These are phyloP conservation scores for Nemania bipapillata DNA, from an alignment of 2,329 filamentous ascomycete species.

Conservation along the genomic window DNA sequence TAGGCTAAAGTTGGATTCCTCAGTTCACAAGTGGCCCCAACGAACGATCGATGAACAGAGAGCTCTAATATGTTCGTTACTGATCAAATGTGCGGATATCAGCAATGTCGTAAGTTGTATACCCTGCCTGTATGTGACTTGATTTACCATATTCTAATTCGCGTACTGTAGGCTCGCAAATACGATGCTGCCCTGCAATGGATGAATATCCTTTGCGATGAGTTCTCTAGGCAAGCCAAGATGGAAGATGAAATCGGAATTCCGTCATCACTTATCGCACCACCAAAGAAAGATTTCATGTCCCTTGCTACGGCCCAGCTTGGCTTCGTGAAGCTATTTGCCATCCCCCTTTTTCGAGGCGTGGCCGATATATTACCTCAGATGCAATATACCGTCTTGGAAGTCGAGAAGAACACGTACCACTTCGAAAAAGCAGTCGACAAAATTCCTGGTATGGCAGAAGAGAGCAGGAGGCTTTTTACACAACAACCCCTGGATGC, in stretches of 20 bases:
- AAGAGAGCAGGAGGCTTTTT: slow-evolving; percentile 52
- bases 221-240: slow-evolving; percentile 90
- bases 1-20: slow-evolving; percentile 74
- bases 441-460: slow-evolving; percentile 66
- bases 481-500: slow-evolving; percentile 58
- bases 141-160: slow-evolving; percentile 39
- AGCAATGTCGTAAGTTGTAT: slow-evolving; percentile 87
- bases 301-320: slow-evolving; percentile 89
- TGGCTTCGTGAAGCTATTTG: slow-evolving; percentile 96
- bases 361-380: slow-evolving; percentile 86
- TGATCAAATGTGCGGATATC: slow-evolving; percentile 99
- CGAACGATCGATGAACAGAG: slow-evolving; percentile 80
- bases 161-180: slow-evolving; percentile 74
- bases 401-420: slow-evolving; percentile 79
- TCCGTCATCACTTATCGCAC: slow-evolving; percentile 84
- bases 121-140: slow-evolving; percentile 7
- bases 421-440: slow-evolving; percentile 77
- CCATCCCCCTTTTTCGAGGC: slow-evolving; percentile 87
- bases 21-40: slow-evolving; percentile 78
- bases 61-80: slow-evolving; percentile 83
- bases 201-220: slow-evolving; percentile 93
- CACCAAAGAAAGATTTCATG: slow-evolving; percentile 82
- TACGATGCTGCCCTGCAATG: slow-evolving; percentile 85
- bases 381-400: slow-evolving; percentile 84
- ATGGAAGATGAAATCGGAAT: slow-evolving; percentile 93